phyloP scores from a whole-genome alignment of 2,329 filamentous ascomycete species.

The Westerdykella ornata region DNA sequence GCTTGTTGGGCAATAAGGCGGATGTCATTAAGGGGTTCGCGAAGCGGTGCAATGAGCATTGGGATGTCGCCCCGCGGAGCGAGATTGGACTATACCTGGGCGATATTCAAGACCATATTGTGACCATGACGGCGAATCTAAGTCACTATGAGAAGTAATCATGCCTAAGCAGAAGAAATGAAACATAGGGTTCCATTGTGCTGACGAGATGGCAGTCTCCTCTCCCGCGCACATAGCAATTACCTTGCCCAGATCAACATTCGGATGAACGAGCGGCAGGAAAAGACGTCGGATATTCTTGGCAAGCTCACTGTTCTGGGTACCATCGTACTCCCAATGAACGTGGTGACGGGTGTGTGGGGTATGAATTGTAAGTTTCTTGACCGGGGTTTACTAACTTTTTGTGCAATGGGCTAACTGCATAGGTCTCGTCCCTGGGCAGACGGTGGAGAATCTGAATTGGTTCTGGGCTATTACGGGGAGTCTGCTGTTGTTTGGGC shows the following conservation, averaged over 20 bases:
- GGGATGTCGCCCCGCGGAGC: slow-evolving; percentile 88
- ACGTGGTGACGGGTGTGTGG: slow-evolving; percentile 97
- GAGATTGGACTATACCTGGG: slow-evolving; percentile 97
- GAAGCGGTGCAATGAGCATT: slow-evolving; percentile 95
- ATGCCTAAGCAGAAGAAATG: background rate
- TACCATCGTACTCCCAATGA: slow-evolving; percentile 97
- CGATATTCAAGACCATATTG: slow-evolving; percentile 97
- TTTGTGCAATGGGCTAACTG: slow-evolving; percentile 1
- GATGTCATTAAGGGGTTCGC: slow-evolving; percentile 99
- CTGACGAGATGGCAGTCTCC: slow-evolving; percentile 54
- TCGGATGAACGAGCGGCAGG: slow-evolving; percentile 94
- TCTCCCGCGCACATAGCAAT: slow-evolving; percentile 87
- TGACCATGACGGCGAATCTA: slow-evolving; percentile 96
- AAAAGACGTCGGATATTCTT: slow-evolving; percentile 90
- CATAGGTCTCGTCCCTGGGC: slow-evolving; percentile 70
- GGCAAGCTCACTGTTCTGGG: slow-evolving; percentile 92
- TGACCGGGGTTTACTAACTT: slow-evolving; percentile 40
- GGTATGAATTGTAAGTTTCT: slow-evolving; percentile 67
- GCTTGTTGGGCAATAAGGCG: slow-evolving; percentile 90
- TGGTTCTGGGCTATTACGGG: slow-evolving; percentile 58
- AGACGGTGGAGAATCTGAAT: slow-evolving; percentile 63
- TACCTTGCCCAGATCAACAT: slow-evolving; percentile 99
- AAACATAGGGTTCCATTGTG: background rate
- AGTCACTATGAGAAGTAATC: slow-evolving; percentile 90
- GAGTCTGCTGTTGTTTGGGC: slow-evolving; percentile 69